A percentile compares a stretch with the other conserved stretches of the same genome.
These are phyloP conservation scores for Pulveroboletus frians DNA, from an alignment of 768 basidiomycete species.

Conservation along the genomic window DNA sequence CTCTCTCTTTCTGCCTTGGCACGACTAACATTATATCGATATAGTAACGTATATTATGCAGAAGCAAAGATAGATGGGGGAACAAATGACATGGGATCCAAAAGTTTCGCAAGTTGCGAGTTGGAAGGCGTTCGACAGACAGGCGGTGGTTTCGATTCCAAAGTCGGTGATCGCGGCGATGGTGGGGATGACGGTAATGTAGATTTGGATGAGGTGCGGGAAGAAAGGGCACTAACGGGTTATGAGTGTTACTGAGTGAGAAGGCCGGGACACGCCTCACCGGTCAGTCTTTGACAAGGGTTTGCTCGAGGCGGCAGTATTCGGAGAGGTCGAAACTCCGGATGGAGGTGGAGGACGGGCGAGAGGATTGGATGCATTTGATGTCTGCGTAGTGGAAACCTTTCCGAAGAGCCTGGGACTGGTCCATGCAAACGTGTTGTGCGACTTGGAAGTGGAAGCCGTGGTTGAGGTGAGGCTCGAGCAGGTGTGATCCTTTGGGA, in stretches of 20 bases:
- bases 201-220: conserved; percentile 18
- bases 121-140: conserved; percentile 30
- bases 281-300: conserved; percentile 51
- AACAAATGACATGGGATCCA: conserved; percentile 46
- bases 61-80: conserved; percentile 64
- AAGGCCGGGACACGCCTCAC: conserved; percentile 42
- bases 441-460: conserved; percentile 13
- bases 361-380: conserved; percentile 5
- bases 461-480: conserved; percentile 14
- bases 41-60: conserved; percentile 44
- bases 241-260: conserved; percentile 55
- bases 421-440: not conserved
- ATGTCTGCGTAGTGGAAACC: conserved; percentile 1
- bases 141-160: conserved; percentile 16
- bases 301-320: conserved; percentile 22
- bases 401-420: conserved; percentile 7
- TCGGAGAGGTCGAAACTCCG: conserved; percentile 10
- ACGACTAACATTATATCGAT: conserved; percentile 42
- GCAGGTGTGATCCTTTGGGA: conserved; percentile 69
- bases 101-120: conserved; percentile 32
- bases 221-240: conserved; percentile 46
- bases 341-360: conserved; percentile 5
- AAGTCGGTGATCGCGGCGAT: not conserved
- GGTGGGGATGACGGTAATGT: not conserved
- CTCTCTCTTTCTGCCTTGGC: conserved; percentile 73